Base-by-base conservation (phyloP, 208 protist genomes). In the Leishmania major region DNA sequence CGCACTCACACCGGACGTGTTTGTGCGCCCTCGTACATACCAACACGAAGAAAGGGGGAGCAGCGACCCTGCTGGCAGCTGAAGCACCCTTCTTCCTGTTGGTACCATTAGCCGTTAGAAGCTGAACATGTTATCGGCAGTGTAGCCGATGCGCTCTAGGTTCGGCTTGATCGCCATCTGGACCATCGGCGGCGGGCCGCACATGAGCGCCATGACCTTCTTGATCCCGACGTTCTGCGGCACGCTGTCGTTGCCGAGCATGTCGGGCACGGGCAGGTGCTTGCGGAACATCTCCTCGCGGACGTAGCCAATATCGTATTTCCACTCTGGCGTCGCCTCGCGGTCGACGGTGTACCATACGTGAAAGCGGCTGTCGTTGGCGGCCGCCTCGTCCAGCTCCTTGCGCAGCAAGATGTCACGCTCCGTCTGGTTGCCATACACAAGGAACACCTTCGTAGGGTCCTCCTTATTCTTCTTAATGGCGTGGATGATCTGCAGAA, bases 341-440 rank as follows among this genome's bases (percentile, higher is more conserved):
- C 80, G 59, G 80, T 90, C 88, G 43, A 99, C n/a, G 3, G 94
- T 97, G 86, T 97, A 94, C 90, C 92, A 96, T 11, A 97, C 85
- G 59, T 94, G 79, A 37, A 96, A 84, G 60, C 84, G 89, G 17
- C 86, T 84, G 22, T 88, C 81, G 74, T 88, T 79, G 53, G 89
- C 77, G 74, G 78, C 75, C 35, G 86, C 91, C 77, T 88, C 88
- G 62, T 98, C 97, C 8, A 99, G 89, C 89, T 96, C 90, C 59
- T 93, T 87, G 47, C 94, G 89, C 86, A 98, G 79, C 45, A 99
- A 88, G 85, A 99, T 98, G 81, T 99, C 98, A 1, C 95, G 76
- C 83, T 96, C 94, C 0, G 92, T 95, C 80, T 95, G 84, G 82
- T 98, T 99, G 47, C 88, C 92, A 82, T 92, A 98, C 1, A 99